Base-by-base conservation (phyloP, 1,284 basidiomycete species). In the Cystobasidium sp. region DNA sequence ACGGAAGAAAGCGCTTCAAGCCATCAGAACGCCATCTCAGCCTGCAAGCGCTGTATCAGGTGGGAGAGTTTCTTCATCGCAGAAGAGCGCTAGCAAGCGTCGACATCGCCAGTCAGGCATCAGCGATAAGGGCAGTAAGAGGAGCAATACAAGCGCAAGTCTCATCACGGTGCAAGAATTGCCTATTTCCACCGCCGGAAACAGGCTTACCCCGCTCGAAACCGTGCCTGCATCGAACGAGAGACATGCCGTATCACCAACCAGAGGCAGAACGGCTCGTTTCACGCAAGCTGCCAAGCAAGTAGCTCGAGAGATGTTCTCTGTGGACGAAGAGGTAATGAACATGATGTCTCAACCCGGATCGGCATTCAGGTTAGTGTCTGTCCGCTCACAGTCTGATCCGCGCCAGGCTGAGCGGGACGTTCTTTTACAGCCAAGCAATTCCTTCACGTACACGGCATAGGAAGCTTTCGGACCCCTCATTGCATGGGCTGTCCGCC, bases 91-190 rank as follows among this genome's bases (percentile, higher is more conserved):
- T 7, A 44, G 44, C 20, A 75, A 75, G 46, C 22, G 75, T 14
- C 55, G 75, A 39, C 75, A 76, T 66, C 16, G 71, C 14, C 55
- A 64, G n/a, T 44, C 65, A 6, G 75, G 75, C 7, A 44, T 68
- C n/a, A 74, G 70, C 37, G 75, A 76, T 43, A 72, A 72, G 59
- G 71, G 75, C 59, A 74, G 70, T 31, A 76, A 76, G 66, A 55
- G 75, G 37, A 74, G 70, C 39, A 62, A 73, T 44, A 76, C 46
- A 20, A 61, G 62, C 37, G 44, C 62, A 22, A 66, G 58, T 58
- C 39, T 37, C 9, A n/a, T 43, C 2, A 39, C 66, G 16, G 31
- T 51, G 43, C 61, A 52, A 24, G 22, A 31, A 43, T 6, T 41
- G 51, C 22, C 59, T 18, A 39, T 22, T 9, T 16, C 43, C 18